Base-by-base conservation (phyloP, 2,329 filamentous ascomycete genomes). In the Apiospora malaysiana region DNA sequence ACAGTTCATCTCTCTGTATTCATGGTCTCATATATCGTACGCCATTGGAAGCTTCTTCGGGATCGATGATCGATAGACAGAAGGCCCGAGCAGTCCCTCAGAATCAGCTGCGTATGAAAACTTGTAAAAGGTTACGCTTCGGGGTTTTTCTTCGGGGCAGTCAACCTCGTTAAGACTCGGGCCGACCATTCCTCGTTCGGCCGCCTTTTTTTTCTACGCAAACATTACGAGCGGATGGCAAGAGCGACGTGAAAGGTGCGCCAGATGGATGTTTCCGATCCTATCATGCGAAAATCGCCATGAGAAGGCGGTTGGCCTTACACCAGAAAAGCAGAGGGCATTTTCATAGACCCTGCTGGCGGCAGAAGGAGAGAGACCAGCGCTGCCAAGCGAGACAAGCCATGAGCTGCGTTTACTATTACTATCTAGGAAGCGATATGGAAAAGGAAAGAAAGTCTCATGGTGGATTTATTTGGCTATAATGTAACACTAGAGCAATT, bases 401-500 rank as follows among this genome's bases (percentile, higher is more conserved):
- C 27, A n/a, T 40, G 32, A 21, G 18, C 56, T 63, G 21, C 18
- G 14, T 63, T 40, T 63, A 45, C 42, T 45, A 63, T 40, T 63
- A 45, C 42, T 45, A 63, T 63, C 4, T 40, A 63, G 32, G 56
- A 32, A 40, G 9, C 32, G 56, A 63, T 40, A 63, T 63, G 56
- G 40, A 40, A 63, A 63, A 12, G 32, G 32, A 63, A 40, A 63
- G 32, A 63, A 63, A n/a, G 32, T 23, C 18, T 10, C 27, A n/a
- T 63, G 56, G 18, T n/a, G 8, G n/a, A 40, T 40, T 40, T 18
- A 63, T 32, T 40, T 23, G 18, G 18, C 4, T 40, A 6, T 14
- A 40, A 63, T 63, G 56, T 63, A 63, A 10, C 32, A 63, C 56
- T 63, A 63, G 21, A 40, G 16, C 42, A 45, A 16, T 56, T 63